phyloP scores from a whole-genome alignment of 768 basidiomycete genomes.

The Chlorophyllum brunneum region DNA sequence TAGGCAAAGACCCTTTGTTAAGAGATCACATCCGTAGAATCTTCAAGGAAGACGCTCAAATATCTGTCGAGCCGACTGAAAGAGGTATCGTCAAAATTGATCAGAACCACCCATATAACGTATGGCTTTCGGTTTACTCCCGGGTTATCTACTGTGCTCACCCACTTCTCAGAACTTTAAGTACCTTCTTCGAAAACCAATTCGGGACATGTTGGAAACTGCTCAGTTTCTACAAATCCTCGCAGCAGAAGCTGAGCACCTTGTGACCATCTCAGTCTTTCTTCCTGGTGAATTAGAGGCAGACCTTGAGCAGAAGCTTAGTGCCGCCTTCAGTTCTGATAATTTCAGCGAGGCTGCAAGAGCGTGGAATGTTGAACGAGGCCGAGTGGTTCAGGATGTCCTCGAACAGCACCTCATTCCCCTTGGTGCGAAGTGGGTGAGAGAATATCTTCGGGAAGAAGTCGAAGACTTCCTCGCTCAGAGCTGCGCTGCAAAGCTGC shows the following conservation, averaged over 20 bases:
- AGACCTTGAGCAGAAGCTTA: conserved; percentile 72
- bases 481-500: conserved; percentile 63
- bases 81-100: conserved; percentile 76
- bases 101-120: conserved; percentile 68
- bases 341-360: conserved; percentile 80
- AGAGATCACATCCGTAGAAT: conserved; percentile 70
- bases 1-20: conserved; percentile 90
- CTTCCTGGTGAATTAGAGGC: conserved; percentile 60
- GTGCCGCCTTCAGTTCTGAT: conserved; percentile 80
- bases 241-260: conserved; percentile 82
- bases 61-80: conserved; percentile 85
- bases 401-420: conserved; percentile 83
- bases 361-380: conserved; percentile 88
- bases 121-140: conserved; percentile 30
- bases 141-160: conserved; percentile 4
- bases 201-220: conserved; percentile 61
- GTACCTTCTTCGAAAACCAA: conserved; percentile 80
- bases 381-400: conserved; percentile 72
- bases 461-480: conserved; percentile 80
- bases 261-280: conserved; percentile 73
- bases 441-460: conserved; percentile 86
- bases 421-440: conserved; percentile 79
- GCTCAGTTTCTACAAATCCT: conserved; percentile 90
- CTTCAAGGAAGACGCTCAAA: conserved; percentile 70
- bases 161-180: conserved; percentile 75